These are phyloP conservation scores for Colletotrichum sp. DNA, from an alignment of 2,329 filamentous ascomycete genomes.

Conservation along the genomic window DNA sequence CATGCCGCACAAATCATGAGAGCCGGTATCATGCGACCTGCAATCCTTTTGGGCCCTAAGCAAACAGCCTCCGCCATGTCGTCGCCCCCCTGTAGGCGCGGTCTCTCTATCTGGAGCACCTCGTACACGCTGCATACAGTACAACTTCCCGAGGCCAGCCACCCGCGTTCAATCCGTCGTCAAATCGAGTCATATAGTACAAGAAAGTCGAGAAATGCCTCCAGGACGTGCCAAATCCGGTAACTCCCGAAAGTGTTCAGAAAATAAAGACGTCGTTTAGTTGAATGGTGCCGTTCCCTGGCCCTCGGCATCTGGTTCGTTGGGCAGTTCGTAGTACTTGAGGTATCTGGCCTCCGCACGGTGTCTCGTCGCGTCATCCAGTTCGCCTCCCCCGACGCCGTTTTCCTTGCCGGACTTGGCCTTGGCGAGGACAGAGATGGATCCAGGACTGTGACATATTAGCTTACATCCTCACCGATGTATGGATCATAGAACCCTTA, in stretches of 20 bases:
- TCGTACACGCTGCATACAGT: constrained; percentile 13
- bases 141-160: constrained; percentile 4
- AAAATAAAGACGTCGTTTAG: constrained; percentile 31
- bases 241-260: background rate
- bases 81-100: background rate
- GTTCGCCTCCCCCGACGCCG: constrained; percentile 42
- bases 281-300: constrained; percentile 59
- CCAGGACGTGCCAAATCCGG: background rate
- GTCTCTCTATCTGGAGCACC: constrained; percentile 12
- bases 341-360: constrained; percentile 58
- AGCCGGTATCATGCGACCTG: background rate
- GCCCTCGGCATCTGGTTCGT: constrained; percentile 49
- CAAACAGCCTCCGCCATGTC: background rate
- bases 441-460: constrained; percentile 44
- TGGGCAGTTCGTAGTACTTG: constrained; percentile 59
- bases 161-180: constrained; percentile 10
- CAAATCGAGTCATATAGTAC: constrained; percentile 17
- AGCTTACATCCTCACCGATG: background rate
- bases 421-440: constrained; percentile 47
- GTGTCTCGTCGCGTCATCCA: constrained; percentile 55
- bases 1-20: background rate
- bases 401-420: constrained; percentile 51
- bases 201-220: constrained; percentile 2
- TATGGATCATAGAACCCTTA: constrained; percentile 41
- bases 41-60: background rate